Base-by-base conservation (phyloP, 805 yeast genomes). In the Myxozyma kluyveri region DNA sequence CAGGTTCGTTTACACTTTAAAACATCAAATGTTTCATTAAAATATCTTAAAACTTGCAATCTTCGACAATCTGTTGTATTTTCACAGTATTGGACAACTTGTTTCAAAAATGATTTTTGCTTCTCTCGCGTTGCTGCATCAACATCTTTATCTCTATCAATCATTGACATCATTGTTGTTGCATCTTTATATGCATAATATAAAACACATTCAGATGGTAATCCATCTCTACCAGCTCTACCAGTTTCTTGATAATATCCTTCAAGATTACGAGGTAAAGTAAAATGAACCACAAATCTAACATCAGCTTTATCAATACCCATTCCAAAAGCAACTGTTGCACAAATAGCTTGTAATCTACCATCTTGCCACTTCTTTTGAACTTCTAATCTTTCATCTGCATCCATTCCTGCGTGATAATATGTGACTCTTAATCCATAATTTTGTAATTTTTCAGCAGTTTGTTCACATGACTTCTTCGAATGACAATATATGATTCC, bases 231-330 rank as follows among this genome's bases (percentile, higher is more conserved):
- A 3, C 99, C 99, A 3, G 98, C 99, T 69, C 99, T 81, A 5
- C 99, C 99, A 1, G 98, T 90, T 67, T 93, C 99, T 69, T 93
- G 99, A 64, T 93, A 93, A 67, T 93, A 93, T 0, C 97, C 98
- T 69, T 93, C 99, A 58, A 93, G 73, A 47, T 88, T 87, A 62
- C 96, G 73, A 0, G 99, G 97, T 23, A 93, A 71, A 4, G 93
- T 86, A 57, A 84, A 75, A 70, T 93, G 99, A 38, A 88, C 81
- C 2, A 93, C 98, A 72, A 77, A 90, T 42, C 99, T 74, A 10
- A 93, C 99, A 69, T 93, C 95, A 0, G 96, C 86, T 67, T 93
- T 93, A 70, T 93, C 99, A 50, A 93, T 91, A 43, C 99, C 99
- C 99, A 93, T 93, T 24, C 99, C 99, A 75, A 93, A 93, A 0